These are phyloP conservation scores for Setomelanomma holmii DNA, from an alignment of 2,329 filamentous ascomycete species.

Conservation along the genomic window DNA sequence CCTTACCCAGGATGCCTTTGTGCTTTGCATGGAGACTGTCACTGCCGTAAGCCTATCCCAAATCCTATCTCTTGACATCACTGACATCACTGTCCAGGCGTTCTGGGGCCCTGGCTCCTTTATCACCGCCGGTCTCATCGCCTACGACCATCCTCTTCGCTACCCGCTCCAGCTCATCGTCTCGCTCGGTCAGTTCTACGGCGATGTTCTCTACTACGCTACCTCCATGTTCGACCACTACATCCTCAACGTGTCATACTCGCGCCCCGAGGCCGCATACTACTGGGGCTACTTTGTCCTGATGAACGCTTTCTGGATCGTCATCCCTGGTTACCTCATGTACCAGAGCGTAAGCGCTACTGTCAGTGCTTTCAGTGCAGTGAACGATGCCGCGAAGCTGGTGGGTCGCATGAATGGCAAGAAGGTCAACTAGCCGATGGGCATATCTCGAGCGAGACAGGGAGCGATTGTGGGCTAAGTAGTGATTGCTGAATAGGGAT, in stretches of 20 bases:
- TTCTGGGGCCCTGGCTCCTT: constrained; percentile 70
- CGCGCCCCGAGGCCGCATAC: constrained; percentile 68
- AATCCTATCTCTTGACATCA: neutral
- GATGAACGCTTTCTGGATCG: constrained; percentile 72
- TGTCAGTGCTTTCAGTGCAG: constrained; percentile 32
- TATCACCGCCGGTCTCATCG: constrained; percentile 62
- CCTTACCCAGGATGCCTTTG: constrained; percentile 77
- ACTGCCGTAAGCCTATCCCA: constrained; percentile 67
- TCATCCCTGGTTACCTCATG: constrained; percentile 58
- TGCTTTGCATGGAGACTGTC: constrained; percentile 85
- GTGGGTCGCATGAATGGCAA: constrained; percentile 40
- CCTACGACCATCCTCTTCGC: constrained; percentile 62
- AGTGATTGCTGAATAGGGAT: neutral
- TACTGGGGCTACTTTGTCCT: constrained; percentile 72
- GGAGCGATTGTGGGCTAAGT: neutral
- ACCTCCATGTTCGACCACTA: constrained; percentile 68
- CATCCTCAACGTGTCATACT: constrained; percentile 61
- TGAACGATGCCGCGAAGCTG: constrained; percentile 44
- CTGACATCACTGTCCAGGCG: constrained; percentile 47
- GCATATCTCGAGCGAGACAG: neutral
- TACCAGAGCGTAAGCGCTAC: constrained; percentile 44
- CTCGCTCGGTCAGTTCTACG: constrained; percentile 69
- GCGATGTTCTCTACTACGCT: constrained; percentile 69
- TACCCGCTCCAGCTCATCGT: constrained; percentile 67
- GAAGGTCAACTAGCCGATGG: constrained; percentile 37